Evolutionary conservation across 2,329 filamentous ascomycete species (phyloP).

Genomic region (Alternaria conjuncta): DNA sequence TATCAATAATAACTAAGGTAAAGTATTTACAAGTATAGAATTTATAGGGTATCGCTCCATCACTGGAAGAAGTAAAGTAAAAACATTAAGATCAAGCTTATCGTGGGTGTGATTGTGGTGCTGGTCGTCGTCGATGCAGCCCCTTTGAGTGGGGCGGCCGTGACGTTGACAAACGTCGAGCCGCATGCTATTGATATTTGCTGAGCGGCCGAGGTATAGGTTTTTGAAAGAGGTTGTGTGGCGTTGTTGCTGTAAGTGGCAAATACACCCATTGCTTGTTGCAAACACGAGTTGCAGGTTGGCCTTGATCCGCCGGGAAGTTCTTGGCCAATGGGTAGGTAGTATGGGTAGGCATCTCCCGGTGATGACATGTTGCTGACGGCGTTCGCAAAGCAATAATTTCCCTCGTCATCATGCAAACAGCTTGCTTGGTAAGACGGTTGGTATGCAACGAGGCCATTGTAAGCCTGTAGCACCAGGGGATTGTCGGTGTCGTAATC

Average conservation of each 20-base stretch:
- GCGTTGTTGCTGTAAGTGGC: conserved; percentile 71
- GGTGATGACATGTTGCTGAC: conserved; percentile 76
- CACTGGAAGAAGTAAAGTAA: conserved; percentile 42
- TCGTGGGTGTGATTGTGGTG: conserved; percentile 34
- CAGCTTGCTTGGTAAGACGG: conserved; percentile 82
- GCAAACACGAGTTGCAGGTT: conserved; percentile 76
- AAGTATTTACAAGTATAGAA: conserved; percentile 31
- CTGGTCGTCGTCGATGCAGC: conserved; percentile 31
- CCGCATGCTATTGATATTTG: conserved; percentile 73
- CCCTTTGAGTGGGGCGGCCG: conserved; percentile 51
- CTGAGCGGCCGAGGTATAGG: conserved; percentile 74
- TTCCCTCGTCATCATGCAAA: conserved; percentile 69
- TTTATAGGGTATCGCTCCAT: conserved; percentile 16
- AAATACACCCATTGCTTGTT: conserved; percentile 83
- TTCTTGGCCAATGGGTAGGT: conserved; percentile 76
- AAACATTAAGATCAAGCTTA: conserved; percentile 45
- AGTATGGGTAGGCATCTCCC: conserved; percentile 82
- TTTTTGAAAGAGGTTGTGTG: conserved; percentile 69
- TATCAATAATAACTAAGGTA: conserved; percentile 19
- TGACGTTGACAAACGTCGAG: conserved; percentile 59
- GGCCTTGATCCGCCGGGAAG: conserved; percentile 73
- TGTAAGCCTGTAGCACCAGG: conserved; percentile 74
- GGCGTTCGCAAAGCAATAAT: conserved; percentile 82
- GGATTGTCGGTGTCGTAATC: conserved; percentile 74
- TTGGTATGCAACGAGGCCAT: conserved; percentile 77